phyloP scores from a whole-genome alignment of 345 rosid genomes.

The Populus tremula region DNA sequence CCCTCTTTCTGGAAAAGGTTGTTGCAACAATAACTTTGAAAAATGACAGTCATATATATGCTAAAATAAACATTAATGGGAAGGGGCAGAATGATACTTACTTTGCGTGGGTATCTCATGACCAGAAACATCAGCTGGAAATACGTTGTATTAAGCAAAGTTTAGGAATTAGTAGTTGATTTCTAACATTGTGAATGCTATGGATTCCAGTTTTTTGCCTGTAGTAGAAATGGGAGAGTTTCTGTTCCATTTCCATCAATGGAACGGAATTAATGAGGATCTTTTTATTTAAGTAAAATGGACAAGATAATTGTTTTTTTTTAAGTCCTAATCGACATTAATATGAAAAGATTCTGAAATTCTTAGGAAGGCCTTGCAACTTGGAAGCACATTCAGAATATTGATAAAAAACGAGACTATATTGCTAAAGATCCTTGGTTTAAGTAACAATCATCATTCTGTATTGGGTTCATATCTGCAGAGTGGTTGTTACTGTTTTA shows the following conservation, averaged over 20 bases:
- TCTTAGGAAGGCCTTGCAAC: neutral
- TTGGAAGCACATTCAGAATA: neutral
- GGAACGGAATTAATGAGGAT: neutral
- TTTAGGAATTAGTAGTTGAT: neutral
- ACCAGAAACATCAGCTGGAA: neutral
- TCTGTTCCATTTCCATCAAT: neutral
- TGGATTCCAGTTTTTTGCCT: neutral
- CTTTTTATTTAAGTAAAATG: neutral
- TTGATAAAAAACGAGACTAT: neutral
- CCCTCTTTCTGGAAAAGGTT: neutral
- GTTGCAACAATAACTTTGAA: neutral
- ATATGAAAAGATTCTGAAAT: neutral
- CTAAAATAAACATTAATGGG: neutral
- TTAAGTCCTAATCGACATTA: neutral
- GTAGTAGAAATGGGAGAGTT: neutral
- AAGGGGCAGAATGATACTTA: neutral
- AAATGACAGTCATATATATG: neutral
- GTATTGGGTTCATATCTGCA: neutral
- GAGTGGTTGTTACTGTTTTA: neutral
- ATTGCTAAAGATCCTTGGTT: neutral
- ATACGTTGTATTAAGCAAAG: neutral
- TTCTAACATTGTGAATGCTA: neutral
- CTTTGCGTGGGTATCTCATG: neutral
- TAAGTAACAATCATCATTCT: neutral
- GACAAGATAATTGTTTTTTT: neutral